Evolutionary conservation across 2,329 filamentous ascomycete genomes (phyloP).

Genomic region (Pyrenochaeta sp.): DNA sequence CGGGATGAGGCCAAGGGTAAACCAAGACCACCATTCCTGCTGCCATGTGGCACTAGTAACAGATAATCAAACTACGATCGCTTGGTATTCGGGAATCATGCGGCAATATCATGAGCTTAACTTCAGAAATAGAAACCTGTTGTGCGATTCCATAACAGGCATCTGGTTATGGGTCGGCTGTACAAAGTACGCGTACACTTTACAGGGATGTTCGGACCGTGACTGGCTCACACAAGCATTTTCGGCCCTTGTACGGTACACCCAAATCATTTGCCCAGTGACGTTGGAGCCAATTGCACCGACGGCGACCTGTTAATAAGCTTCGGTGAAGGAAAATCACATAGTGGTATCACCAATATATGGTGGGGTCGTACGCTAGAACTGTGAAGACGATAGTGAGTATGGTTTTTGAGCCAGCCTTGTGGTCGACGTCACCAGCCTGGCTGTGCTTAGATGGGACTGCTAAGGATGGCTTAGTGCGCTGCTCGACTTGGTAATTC

Average conservation of each 20-base stretch:
- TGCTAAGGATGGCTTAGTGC: constrained; percentile 23
- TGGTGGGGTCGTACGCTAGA: no score
- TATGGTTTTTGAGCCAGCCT: constrained; percentile 7
- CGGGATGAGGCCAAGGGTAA: neutral
- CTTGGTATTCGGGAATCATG: neutral
- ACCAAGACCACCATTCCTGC: constrained; percentile 4
- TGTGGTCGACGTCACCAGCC: constrained; percentile 30
- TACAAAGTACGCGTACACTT: neutral
- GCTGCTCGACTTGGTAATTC: constrained; percentile 19
- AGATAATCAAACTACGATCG: neutral
- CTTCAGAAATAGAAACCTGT: constrained; percentile 14
- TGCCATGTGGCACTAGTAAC: constrained; percentile 1
- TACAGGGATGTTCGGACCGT: neutral
- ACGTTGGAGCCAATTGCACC: constrained; percentile 9
- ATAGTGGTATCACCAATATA: no score
- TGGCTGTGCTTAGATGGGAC: constrained; percentile 29
- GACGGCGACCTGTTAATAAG: neutral
- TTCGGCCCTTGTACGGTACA: neutral
- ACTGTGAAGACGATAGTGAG: no score
- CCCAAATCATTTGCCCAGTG: neutral
- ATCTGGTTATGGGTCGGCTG: neutral
- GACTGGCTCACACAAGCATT: no score
- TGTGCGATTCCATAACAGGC: constrained; percentile 4
- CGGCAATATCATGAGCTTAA: neutral
- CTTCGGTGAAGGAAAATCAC: neutral